Evolutionary conservation across 2,329 filamentous ascomycete species (phyloP).

Genomic region (Ceratocystis variospora): DNA sequence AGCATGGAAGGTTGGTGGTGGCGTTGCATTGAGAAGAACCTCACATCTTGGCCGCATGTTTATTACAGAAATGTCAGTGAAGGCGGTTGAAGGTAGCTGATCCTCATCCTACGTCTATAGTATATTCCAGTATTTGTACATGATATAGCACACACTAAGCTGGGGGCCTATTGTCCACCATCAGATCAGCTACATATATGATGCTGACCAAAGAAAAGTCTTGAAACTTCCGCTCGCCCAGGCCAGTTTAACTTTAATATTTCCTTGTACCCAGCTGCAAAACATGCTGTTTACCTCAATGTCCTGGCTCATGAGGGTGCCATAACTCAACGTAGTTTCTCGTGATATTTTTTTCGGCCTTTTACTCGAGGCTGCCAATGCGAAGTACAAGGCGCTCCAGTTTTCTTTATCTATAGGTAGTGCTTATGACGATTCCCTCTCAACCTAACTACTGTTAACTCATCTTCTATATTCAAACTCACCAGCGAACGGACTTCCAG

Average conservation of each 20-base stretch:
- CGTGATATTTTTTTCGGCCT: slow-evolving; percentile 1
- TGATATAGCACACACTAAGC: neutral
- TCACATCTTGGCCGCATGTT: neutral
- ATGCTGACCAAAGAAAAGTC: neutral
- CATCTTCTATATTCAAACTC: neutral
- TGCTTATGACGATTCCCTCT: neutral
- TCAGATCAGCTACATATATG: neutral
- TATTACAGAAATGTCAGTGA: neutral
- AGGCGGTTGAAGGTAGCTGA: neutral
- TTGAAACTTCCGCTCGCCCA: neutral
- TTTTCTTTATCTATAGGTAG: slow-evolving; percentile 11
- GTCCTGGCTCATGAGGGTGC: neutral
- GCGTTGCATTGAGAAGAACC: slow-evolving; percentile 3
- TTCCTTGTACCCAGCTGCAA: neutral
- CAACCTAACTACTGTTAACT: neutral
- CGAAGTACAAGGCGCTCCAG: slow-evolving; percentile 2
- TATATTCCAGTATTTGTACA: neutral
- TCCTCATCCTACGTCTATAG: neutral
- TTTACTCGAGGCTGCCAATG: neutral
- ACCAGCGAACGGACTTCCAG: neutral
- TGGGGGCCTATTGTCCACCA: neutral
- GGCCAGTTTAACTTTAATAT: neutral
- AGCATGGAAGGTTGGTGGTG: neutral
- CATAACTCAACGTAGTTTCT: neutral
- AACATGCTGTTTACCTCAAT: neutral